Conservation (phyloP, 2,329 filamentous ascomycete species). For the Leptographium galeiforme region DNA sequence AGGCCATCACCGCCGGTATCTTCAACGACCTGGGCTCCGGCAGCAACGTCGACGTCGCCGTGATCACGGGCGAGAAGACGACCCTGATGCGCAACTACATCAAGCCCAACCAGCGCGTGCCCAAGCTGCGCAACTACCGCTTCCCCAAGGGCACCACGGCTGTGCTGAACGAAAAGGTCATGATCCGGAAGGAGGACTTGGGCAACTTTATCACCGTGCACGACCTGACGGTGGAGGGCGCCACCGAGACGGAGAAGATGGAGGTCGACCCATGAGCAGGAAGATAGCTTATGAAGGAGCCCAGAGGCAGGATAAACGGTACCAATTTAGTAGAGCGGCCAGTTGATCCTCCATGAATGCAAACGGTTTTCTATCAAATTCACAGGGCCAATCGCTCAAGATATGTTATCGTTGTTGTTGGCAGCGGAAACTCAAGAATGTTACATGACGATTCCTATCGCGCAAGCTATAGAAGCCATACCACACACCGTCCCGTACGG, state of each 20-base stretch:
- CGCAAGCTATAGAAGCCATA: background rate
- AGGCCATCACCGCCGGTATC: slow-evolving; percentile 92
- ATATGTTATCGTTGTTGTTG: too few relatives aligned
- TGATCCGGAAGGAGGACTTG: slow-evolving; percentile 81
- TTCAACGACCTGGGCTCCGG: slow-evolving; percentile 97
- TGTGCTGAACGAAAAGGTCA: slow-evolving; percentile 83
- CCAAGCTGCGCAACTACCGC: slow-evolving; percentile 87
- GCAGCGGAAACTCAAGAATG: too few relatives aligned
- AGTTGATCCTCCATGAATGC: too few relatives aligned
- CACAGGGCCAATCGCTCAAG: too few relatives aligned
- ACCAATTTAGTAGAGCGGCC: too few relatives aligned
- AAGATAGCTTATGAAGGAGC: too few relatives aligned
- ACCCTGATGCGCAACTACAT: slow-evolving; percentile 86
- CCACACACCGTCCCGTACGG: background rate
- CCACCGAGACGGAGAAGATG: slow-evolving; percentile 47
- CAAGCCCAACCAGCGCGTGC: slow-evolving; percentile 78
- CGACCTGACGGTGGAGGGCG: slow-evolving; percentile 51
- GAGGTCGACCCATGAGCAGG: slow-evolving; percentile 43
- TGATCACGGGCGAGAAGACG: slow-evolving; percentile 93
- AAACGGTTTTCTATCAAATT: too few relatives aligned
- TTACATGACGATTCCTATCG: too few relatives aligned
- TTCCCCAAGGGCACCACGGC: slow-evolving; percentile 90
- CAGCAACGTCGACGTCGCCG: slow-evolving; percentile 91
- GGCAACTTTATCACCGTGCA: slow-evolving; percentile 88
- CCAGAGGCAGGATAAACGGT: too few relatives aligned